These are phyloP conservation scores for Heracleum sosnowskyi DNA, from an alignment of 129 eudicot genomes.

Conservation along the genomic window DNA sequence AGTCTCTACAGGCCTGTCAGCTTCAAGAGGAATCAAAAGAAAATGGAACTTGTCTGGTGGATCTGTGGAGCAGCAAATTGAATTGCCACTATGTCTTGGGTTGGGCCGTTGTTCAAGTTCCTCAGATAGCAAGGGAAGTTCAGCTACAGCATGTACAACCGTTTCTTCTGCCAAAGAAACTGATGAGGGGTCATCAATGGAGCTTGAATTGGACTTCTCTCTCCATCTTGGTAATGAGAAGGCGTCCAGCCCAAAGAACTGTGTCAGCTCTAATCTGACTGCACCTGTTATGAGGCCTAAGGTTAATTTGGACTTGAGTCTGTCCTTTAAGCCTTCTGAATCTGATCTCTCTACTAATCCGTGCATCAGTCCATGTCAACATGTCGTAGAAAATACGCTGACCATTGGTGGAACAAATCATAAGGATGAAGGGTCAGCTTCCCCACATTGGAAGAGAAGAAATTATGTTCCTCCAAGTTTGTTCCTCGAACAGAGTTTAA, in stretches of 20 bases:
- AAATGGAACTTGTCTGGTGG: slow-evolving; percentile 44
- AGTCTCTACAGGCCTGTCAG: slow-evolving; percentile 12
- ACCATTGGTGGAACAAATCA: slow-evolving; percentile 21
- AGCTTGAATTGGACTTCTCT: slow-evolving; percentile 60
- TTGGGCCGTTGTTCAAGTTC: slow-evolving; percentile 69
- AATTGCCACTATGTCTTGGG: slow-evolving; percentile 34
- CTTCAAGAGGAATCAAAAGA: slow-evolving; percentile 49
- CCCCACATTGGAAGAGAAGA: slow-evolving; percentile 26
- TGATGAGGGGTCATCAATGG: slow-evolving; percentile 61
- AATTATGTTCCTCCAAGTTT: slow-evolving; percentile 17
- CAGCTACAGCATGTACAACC: slow-evolving; percentile 73
- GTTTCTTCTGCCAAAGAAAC: slow-evolving; percentile 57
- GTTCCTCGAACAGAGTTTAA: slow-evolving; percentile 27
- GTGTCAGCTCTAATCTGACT: slow-evolving; percentile 21
- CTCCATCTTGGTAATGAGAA: slow-evolving; percentile 60
- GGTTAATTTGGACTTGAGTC: slow-evolving; percentile 53
- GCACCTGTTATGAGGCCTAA: slow-evolving; percentile 17
- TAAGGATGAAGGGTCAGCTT: slow-evolving; percentile 35
- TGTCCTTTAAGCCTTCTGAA: slow-evolving; percentile 55
- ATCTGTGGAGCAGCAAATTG: slow-evolving; percentile 19
- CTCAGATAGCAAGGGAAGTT: slow-evolving; percentile 75
- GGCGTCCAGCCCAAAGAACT: slow-evolving; percentile 29
- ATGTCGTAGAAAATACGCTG: slow-evolving; percentile 16
- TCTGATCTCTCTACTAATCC: slow-evolving; percentile 61
- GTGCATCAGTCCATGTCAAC: slow-evolving; percentile 19